These are phyloP conservation scores for Helminthosporium solani DNA, from an alignment of 2,329 filamentous ascomycete genomes.

Conservation along the genomic window DNA sequence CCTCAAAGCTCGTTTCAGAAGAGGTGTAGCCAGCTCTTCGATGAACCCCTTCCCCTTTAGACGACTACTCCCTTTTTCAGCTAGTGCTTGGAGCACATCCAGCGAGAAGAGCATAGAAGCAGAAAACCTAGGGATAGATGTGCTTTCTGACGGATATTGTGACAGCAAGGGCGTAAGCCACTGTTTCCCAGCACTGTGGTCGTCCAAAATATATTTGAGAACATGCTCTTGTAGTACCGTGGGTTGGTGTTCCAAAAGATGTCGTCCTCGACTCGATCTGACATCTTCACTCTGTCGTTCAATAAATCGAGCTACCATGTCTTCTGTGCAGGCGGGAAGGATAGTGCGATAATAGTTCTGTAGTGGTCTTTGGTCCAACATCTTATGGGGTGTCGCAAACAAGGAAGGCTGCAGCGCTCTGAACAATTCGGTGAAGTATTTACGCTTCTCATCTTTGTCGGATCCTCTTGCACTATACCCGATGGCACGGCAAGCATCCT, in stretches of 20 bases:
- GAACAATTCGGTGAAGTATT: constrained; percentile 21
- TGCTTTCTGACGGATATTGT: constrained; percentile 11
- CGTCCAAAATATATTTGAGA: constrained; percentile 10
- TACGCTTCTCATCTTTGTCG: constrained; percentile 18
- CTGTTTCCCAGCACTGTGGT: not conserved
- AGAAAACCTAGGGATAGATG: constrained; percentile 16
- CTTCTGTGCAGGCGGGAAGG: constrained; percentile 22
- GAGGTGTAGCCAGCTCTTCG: constrained; percentile 18
- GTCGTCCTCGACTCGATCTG: constrained; percentile 5
- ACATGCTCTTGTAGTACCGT: constrained; percentile 15
- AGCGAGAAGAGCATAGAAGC: constrained; percentile 32
- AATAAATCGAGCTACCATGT: constrained; percentile 15
- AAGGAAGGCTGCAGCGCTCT: constrained; percentile 20
- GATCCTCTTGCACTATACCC: constrained; percentile 12
- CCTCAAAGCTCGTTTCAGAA: constrained; percentile 22
- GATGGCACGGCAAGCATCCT: constrained; percentile 19
- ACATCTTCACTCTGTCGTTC: constrained; percentile 4
- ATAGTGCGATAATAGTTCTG: constrained; percentile 19
- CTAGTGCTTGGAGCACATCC: constrained; percentile 14
- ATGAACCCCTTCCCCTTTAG: constrained; percentile 15
- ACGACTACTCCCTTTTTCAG: not conserved
- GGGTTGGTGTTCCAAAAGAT: constrained; percentile 19
- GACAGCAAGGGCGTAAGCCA: constrained; percentile 11
- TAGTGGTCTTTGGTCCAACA: constrained; percentile 21
- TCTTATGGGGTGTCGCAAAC: constrained; percentile 16